Percentiles rank a stretch among this genome's conserved stretches.
Conservation (phyloP, 805 yeast species). For the Teunomyces gatunensis region DNA sequence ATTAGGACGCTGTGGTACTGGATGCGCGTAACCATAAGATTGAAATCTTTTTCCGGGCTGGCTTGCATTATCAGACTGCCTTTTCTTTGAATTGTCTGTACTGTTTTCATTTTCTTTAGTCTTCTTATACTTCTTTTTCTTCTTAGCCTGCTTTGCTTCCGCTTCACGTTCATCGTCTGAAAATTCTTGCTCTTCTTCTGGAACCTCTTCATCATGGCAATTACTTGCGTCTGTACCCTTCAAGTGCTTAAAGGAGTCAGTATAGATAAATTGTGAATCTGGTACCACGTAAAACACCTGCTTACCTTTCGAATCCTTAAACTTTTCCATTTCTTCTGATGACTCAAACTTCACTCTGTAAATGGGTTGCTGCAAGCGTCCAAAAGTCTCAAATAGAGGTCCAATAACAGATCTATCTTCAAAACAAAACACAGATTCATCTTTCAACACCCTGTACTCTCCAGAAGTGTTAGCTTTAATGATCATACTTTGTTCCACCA, state of each 20-base stretch:
- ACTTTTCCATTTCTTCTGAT: constrained; percentile 47
- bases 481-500: constrained; percentile 71
- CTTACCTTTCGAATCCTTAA: constrained; percentile 48
- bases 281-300: constrained; percentile 77
- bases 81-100: constrained; percentile 3
- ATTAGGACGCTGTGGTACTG: constrained; percentile 7
- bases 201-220: constrained; percentile 89
- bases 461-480: constrained; percentile 75
- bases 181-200: constrained; percentile 90
- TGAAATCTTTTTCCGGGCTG: constrained; percentile 15
- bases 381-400: constrained; percentile 82
- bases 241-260: constrained; percentile 62
- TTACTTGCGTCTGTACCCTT: constrained; percentile 96
- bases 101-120: constrained; percentile 12
- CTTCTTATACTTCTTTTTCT: constrained; percentile 47
- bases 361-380: constrained; percentile 77
- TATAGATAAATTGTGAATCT: constrained; percentile 73
- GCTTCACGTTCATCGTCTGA: constrained; percentile 92
- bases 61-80: background rate
- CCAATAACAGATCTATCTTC: constrained; percentile 72
- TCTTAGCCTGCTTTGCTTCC: constrained; percentile 61
- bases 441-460: constrained; percentile 79
- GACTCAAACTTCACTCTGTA: constrained; percentile 70
- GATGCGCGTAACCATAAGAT: constrained; percentile 21
- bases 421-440: constrained; percentile 75